These are phyloP conservation scores for Moesziomyces sp. DNA, from an alignment of 1,284 basidiomycete genomes.

Conservation along the genomic window DNA sequence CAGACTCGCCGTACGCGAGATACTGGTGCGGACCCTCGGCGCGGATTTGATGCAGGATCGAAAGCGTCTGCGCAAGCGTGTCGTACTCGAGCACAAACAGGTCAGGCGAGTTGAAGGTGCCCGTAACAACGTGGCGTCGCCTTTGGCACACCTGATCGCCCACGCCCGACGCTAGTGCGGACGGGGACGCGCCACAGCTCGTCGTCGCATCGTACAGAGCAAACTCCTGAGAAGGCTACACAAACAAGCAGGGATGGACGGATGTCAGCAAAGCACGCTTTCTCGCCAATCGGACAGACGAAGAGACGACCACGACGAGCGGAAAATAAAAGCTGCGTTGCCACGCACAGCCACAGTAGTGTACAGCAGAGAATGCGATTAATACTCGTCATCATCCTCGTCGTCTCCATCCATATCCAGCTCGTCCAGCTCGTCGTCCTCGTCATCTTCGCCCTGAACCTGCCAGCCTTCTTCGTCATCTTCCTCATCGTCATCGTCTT, in stretches of 20 bases:
- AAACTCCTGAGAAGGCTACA: slow-evolving; percentile 1
- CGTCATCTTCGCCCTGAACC: slow-evolving; percentile 25
- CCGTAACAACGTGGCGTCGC: slow-evolving; percentile 43
- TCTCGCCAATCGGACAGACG: background rate
- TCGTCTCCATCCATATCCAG: slow-evolving; percentile 14
- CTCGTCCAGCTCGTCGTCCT: slow-evolving; percentile 14
- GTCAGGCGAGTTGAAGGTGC: slow-evolving; percentile 57
- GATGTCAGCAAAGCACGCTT: slow-evolving; percentile 1
- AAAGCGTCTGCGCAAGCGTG: slow-evolving; percentile 19
- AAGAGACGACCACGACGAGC: background rate
- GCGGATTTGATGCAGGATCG: slow-evolving; percentile 18
- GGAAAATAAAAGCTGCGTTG: background rate
- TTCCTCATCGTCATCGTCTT: slow-evolving; percentile 23
- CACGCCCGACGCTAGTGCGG: background rate
- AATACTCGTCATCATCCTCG: slow-evolving; percentile 30
- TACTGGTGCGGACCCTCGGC: slow-evolving; percentile 57
- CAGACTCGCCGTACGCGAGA: slow-evolving; percentile 37
- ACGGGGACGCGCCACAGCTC: background rate
- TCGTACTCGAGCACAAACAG: slow-evolving; percentile 57
- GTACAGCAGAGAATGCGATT: background rate
- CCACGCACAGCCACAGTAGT: background rate
- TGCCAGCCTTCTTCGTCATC: slow-evolving; percentile 16
- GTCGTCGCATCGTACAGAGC: slow-evolving; percentile 16
- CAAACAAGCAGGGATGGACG: background rate
- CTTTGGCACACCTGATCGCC: slow-evolving; percentile 22